Evolutionary conservation across 805 yeast species (phyloP).

Genomic region (Saccharomycopsis fibuligera): DNA sequence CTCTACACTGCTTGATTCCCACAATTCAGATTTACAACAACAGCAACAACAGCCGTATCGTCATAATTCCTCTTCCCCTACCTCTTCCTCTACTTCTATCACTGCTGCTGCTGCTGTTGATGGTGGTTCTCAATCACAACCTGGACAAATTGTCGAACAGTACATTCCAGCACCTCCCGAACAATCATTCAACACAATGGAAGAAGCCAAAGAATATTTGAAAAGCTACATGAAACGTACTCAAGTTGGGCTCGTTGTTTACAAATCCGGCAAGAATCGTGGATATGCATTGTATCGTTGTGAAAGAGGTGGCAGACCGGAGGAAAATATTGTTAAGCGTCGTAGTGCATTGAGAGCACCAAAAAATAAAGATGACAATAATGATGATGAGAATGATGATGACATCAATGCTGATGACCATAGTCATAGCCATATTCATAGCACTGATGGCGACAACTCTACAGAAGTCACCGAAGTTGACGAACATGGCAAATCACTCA

Average conservation of each 20-base stretch:
- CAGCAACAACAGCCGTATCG: background rate
- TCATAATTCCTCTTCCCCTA: background rate
- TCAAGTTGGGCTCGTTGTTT: slow-evolving; percentile 19
- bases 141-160: too few relatives aligned
- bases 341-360: slow-evolving; percentile 5
- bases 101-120: background rate
- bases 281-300: slow-evolving; percentile 22
- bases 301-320: slow-evolving; percentile 21
- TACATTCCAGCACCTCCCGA: slow-evolving; percentile 14
- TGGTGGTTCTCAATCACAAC: background rate
- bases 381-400: slow-evolving; percentile 5
- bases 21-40: slow-evolving; percentile 1
- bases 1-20: too few relatives aligned
- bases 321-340: slow-evolving; percentile 17
- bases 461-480: background rate
- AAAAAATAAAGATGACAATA: background rate
- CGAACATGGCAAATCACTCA: slow-evolving; percentile 11
- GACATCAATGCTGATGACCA: background rate
- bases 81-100: background rate
- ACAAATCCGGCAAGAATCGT: slow-evolving; percentile 21
- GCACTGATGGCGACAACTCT: background rate
- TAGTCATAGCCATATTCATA: slow-evolving; percentile 5
- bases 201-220: slow-evolving; percentile 19
- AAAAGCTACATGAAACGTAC: slow-evolving; percentile 15
- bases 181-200: slow-evolving; percentile 17